phyloP scores from a whole-genome alignment of 495 filamentous ascomycete genomes.

The Cryomyces minteri region DNA sequence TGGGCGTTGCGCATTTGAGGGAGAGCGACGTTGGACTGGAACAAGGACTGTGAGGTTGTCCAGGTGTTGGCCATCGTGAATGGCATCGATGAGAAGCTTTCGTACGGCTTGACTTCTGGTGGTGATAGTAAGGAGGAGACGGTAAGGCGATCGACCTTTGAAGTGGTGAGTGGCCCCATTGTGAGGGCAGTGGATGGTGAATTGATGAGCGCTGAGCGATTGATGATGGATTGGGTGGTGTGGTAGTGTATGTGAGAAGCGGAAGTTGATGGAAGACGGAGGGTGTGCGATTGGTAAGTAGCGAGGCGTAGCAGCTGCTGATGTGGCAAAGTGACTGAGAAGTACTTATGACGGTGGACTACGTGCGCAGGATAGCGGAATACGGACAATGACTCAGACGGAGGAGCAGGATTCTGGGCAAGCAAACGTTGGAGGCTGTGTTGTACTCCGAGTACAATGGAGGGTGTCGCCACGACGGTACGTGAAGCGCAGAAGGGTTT shows the following conservation, averaged over 20 bases:
- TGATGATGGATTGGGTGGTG: not conserved
- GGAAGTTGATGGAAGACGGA: not conserved
- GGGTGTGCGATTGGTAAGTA: not conserved
- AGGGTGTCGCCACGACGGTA: too few species aligned
- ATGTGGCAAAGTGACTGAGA: too few species aligned
- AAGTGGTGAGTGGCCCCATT: not conserved
- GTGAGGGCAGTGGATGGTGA: not conserved
- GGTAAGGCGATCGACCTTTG: not conserved
- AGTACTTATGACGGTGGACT: too few species aligned
- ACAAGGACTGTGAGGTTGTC: not conserved
- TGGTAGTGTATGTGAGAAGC: not conserved
- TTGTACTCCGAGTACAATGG: too few species aligned
- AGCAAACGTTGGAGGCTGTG: too few species aligned
- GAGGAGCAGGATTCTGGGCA: too few species aligned
- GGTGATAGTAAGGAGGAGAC: slow-evolving; percentile 1
- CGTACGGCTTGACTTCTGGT: not conserved
- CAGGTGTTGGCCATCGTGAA: not conserved
- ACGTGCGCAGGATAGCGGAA: too few species aligned
- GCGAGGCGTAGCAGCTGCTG: too few species aligned
- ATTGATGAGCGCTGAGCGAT: not conserved
- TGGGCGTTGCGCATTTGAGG: not conserved
- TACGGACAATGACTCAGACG: too few species aligned
- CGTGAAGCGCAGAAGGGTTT: too few species aligned
- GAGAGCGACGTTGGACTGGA: not conserved
- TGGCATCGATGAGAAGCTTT: not conserved